These are phyloP conservation scores for Dioszegia crocea DNA, from an alignment of 768 basidiomycete genomes.

Conservation along the genomic window DNA sequence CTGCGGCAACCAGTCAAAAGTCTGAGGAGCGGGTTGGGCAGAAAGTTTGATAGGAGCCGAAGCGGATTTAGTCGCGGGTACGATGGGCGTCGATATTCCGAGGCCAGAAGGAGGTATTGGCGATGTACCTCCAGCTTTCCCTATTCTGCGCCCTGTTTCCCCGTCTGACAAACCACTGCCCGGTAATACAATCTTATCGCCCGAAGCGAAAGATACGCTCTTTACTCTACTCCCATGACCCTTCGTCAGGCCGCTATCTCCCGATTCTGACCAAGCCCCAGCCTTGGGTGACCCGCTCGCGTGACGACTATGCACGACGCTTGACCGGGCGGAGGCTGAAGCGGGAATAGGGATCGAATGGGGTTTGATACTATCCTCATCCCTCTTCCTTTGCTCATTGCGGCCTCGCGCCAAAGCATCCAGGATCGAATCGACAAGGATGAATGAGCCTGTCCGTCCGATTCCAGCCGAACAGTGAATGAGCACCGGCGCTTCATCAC, in stretches of 20 bases:
- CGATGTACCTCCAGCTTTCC: neutral
- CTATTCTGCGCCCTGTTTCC: neutral
- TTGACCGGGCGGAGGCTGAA: too few relatives aligned
- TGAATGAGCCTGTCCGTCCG: constrained; percentile 89
- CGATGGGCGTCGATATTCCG: too few relatives aligned
- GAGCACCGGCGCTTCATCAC: constrained; percentile 31
- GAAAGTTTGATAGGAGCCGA: neutral
- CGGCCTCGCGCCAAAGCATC: constrained; percentile 37
- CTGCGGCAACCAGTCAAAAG: neutral
- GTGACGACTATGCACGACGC: too few relatives aligned
- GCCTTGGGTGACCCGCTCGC: too few relatives aligned
- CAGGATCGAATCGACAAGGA: constrained; percentile 59
- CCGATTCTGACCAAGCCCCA: too few relatives aligned
- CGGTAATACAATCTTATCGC: neutral
- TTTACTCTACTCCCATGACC: neutral
- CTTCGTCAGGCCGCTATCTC: neutral
- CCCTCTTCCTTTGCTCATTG: neutral
- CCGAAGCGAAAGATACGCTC: constrained; percentile 1
- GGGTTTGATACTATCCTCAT: neutral
- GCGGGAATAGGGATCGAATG: neutral
- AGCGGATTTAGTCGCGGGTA: neutral
- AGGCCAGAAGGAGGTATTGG: neutral
- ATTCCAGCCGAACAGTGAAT: constrained; percentile 73
- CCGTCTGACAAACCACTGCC: neutral
- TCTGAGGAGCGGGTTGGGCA: neutral